These are phyloP conservation scores for Parietaria judaica DNA, from an alignment of 306 rosid genomes.

Conservation along the genomic window DNA sequence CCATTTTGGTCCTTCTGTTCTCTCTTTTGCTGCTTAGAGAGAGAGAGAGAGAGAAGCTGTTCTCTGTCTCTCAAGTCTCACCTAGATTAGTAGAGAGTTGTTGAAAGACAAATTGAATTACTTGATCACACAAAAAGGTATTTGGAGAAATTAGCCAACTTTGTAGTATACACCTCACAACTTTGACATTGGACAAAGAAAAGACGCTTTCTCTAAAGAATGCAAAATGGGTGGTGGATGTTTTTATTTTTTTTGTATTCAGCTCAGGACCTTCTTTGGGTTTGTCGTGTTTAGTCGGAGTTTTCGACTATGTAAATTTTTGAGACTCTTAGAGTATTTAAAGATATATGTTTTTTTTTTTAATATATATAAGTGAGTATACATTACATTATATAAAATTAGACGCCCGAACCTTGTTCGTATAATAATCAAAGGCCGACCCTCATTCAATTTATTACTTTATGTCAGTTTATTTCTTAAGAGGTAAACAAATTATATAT, in stretches of 20 bases:
- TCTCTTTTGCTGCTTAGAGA: slow-evolving; percentile 12
- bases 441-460: too few species aligned
- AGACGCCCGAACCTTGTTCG: too few species aligned
- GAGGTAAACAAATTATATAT: too few species aligned
- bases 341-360: too few species aligned
- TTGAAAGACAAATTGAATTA: slow-evolving; percentile 24
- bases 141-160: slow-evolving; percentile 31
- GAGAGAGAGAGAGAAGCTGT: neutral
- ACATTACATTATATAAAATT: too few species aligned
- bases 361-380: neutral
- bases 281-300: too few species aligned
- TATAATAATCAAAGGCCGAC: too few species aligned
- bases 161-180: slow-evolving; percentile 30
- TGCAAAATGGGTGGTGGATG: neutral
- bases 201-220: slow-evolving; percentile 17
- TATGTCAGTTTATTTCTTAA: too few species aligned
- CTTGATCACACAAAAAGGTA: slow-evolving; percentile 34
- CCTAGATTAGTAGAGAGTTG: slow-evolving; percentile 14
- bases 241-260: too few species aligned
- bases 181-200: slow-evolving; percentile 28
- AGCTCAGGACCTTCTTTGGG: too few species aligned
- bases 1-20: slow-evolving; percentile 15
- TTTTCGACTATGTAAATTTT: too few species aligned
- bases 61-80: neutral
- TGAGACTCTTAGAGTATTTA: too few species aligned